phyloP scores from a whole-genome alignment of 192 early-diverging fungal species.

The Mortierella claussenii region DNA sequence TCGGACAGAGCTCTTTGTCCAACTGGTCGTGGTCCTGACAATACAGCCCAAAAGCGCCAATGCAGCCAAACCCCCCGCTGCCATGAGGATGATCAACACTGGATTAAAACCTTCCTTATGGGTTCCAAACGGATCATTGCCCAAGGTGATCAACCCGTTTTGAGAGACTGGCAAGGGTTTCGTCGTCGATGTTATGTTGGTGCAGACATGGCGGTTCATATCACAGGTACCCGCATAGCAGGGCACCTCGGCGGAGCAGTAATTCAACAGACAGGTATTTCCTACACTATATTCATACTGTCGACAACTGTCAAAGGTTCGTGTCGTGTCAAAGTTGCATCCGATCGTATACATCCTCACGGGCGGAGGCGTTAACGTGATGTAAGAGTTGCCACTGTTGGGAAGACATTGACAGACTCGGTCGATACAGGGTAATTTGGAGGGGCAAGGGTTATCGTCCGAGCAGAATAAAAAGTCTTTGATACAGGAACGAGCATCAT shows the following conservation, averaged over 20 bases:
- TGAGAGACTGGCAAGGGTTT: slow-evolving; percentile 4
- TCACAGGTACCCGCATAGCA: slow-evolving; percentile 45
- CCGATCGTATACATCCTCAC: slow-evolving; percentile 50
- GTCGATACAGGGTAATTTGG: slow-evolving; percentile 37
- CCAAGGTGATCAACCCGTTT: slow-evolving; percentile 21
- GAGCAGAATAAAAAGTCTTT: slow-evolving; percentile 50
- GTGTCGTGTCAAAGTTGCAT: slow-evolving; percentile 40
- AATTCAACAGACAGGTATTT: slow-evolving; percentile 38
- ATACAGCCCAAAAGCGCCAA: slow-evolving; percentile 42
- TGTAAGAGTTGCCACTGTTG: slow-evolving; percentile 16
- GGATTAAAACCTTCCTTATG: slow-evolving; percentile 26
- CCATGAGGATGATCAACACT: slow-evolving; percentile 38
- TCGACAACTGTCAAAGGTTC: slow-evolving; percentile 12
- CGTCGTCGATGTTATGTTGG: slow-evolving; percentile 15
- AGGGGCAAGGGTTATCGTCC: slow-evolving; percentile 50
- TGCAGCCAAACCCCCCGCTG: slow-evolving; percentile 17
- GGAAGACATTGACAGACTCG: slow-evolving; percentile 49
- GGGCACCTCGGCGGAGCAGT: slow-evolving; percentile 42
- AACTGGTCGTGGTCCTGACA: slow-evolving; percentile 12
- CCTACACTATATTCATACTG: slow-evolving; percentile 41
- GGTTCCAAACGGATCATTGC: slow-evolving; percentile 39
- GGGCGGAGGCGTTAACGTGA: slow-evolving; percentile 38
- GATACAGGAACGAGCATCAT: slow-evolving; percentile 29
- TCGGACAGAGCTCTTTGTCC: slow-evolving; percentile 14
- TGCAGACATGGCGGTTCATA: slow-evolving; percentile 20